These are phyloP conservation scores for Solanum hybrid DNA, from an alignment of 305 asterid species.

Conservation along the genomic window DNA sequence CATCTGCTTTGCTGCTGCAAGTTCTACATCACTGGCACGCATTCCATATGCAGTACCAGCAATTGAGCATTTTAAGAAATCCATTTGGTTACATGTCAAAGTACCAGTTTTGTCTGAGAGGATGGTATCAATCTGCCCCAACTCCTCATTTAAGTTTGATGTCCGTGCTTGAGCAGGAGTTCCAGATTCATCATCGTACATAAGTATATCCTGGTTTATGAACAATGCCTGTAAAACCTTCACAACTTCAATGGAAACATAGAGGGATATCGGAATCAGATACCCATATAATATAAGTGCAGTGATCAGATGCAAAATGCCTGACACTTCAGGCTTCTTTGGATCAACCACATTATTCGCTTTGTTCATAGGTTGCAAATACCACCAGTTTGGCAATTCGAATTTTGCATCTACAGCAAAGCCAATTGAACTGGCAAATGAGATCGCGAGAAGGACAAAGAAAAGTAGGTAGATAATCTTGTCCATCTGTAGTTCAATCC, in stretches of 20 bases:
- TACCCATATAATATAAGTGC: slow-evolving; percentile 81
- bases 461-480: slow-evolving; percentile 70
- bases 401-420: slow-evolving; percentile 41
- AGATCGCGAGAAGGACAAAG: slow-evolving; percentile 44
- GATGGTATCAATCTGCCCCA: slow-evolving; percentile 86
- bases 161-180: slow-evolving; percentile 88
- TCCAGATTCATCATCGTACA: slow-evolving; percentile 74
- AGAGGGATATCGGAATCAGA: slow-evolving; percentile 79
- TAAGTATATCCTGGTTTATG: slow-evolving; percentile 60
- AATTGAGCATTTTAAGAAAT: slow-evolving; percentile 80
- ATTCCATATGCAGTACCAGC: slow-evolving; percentile 72
- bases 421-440: slow-evolving; percentile 57
- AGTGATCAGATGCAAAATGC: slow-evolving; percentile 62
- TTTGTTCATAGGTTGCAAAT: slow-evolving; percentile 43
- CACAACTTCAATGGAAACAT: slow-evolving; percentile 86
- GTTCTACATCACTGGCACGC: slow-evolving; percentile 72
- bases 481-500: slow-evolving; percentile 72
- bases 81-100: slow-evolving; percentile 93
- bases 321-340: slow-evolving; percentile 35
- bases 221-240: slow-evolving; percentile 81
- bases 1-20: slow-evolving; percentile 80
- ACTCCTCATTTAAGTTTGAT: slow-evolving; percentile 79
- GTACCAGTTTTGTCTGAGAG: slow-evolving; percentile 96
- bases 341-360: slow-evolving; percentile 42
- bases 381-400: slow-evolving; percentile 69